A percentile compares a stretch with the other conserved stretches of the same genome.
phyloP scores from a whole-genome alignment of 805 yeast species.

The Cyberlindnera veronae region DNA sequence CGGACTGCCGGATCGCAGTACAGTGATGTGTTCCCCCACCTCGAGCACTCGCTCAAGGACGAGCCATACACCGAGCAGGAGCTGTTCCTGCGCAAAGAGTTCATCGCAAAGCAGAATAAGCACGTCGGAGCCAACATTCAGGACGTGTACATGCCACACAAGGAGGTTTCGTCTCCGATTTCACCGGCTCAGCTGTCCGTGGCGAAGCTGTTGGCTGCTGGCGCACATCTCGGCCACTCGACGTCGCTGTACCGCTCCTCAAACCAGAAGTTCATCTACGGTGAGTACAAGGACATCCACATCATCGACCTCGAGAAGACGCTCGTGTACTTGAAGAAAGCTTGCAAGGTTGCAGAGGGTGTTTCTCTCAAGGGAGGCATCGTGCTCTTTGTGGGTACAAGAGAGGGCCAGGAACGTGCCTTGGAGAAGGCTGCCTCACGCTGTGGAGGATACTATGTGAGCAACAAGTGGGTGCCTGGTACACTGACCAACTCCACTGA shows the following conservation, averaged over 20 bases:
- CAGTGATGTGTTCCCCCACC: slow-evolving; percentile 47
- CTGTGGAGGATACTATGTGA: slow-evolving; percentile 74
- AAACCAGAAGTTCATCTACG: slow-evolving; percentile 83
- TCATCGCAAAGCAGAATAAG: slow-evolving; percentile 53
- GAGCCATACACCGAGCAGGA: slow-evolving; percentile 78
- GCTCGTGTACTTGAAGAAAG: slow-evolving; percentile 66
- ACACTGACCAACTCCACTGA: slow-evolving; percentile 82
- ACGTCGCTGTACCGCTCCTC: slow-evolving; percentile 71
- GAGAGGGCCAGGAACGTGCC: slow-evolving; percentile 69
- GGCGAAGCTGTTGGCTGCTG: slow-evolving; percentile 78
- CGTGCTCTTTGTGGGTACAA: slow-evolving; percentile 79
- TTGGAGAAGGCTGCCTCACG: slow-evolving; percentile 78
- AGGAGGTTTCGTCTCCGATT: slow-evolving; percentile 59
- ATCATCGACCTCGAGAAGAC: slow-evolving; percentile 90
- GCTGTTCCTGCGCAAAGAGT: slow-evolving; percentile 66
- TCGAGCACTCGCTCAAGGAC: slow-evolving; percentile 55
- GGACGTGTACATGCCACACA: slow-evolving; percentile 66
- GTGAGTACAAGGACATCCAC: slow-evolving; percentile 87
- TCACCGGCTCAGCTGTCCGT: slow-evolving; percentile 56
- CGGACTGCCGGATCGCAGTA: slow-evolving; percentile 14
- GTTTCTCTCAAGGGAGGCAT: slow-evolving; percentile 83
- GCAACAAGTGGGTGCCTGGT: slow-evolving; percentile 92
- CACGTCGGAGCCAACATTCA: slow-evolving; percentile 59
- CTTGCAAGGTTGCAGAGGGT: slow-evolving; percentile 80
- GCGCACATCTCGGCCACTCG: slow-evolving; percentile 94